Evolutionary conservation across 179 eudicot genomes (phyloP).

Genomic region (Vitellaria paradoxa): DNA sequence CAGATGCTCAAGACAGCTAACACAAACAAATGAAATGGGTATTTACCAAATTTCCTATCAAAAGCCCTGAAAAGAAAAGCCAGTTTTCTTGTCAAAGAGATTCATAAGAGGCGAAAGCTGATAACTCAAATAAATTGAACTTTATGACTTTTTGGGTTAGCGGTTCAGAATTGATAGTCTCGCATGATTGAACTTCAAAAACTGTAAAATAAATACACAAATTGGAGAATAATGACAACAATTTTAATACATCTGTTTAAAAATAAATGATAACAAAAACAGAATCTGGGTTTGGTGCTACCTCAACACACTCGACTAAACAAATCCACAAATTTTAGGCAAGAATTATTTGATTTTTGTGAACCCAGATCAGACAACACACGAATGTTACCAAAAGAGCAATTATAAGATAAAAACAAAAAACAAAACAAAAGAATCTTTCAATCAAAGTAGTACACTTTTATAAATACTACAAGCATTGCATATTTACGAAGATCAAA

Average conservation of each 20-base stretch:
- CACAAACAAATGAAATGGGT: background rate
- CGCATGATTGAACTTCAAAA: background rate
- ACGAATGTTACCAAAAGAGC: background rate
- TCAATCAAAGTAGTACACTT: background rate
- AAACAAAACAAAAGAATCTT: background rate
- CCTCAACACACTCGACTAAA: background rate
- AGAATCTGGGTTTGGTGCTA: background rate
- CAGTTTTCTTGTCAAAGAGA: background rate
- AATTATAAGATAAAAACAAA: background rate
- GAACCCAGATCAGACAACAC: constrained; percentile 14
- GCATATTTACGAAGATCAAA: background rate
- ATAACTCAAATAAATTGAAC: background rate
- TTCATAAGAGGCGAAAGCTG: background rate
- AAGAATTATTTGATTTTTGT: background rate
- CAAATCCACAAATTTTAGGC: background rate
- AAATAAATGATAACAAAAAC: background rate
- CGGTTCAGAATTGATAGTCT: background rate
- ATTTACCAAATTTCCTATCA: background rate
- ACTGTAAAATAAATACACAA: background rate
- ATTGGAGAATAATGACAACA: background rate
- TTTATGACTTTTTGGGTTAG: background rate
- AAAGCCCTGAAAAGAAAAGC: background rate
- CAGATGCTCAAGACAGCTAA: background rate
- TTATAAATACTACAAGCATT: background rate
- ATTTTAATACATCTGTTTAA: background rate